Base-by-base conservation (phyloP, 2,329 filamentous ascomycete genomes). In the Biscogniauxia mediterranea region DNA sequence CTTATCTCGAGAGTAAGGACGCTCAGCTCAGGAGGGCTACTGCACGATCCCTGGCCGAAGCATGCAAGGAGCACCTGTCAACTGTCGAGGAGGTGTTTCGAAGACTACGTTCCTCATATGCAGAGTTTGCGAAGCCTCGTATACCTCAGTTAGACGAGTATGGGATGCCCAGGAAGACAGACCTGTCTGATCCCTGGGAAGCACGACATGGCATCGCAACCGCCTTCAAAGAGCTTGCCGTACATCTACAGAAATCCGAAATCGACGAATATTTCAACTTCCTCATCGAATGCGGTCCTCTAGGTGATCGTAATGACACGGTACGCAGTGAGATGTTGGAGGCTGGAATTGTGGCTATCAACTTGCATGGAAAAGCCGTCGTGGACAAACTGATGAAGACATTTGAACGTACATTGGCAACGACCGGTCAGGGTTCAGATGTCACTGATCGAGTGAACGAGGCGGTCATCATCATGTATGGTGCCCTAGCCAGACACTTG, bases 381-480 rank as follows among this genome's bases (percentile, higher is more conserved):
- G 88, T 99, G 3, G 93, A 98, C 71, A 87, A 89, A 66, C 80
- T 99, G 58, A 99, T 99, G 93, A 86, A 89, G 70, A 88, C 94
- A 15, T 96, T 98, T 71, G 95, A 99, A 75, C 84, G 83, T 23
- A 93, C 92, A 0, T 81, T 99, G n/a, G 93, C 94, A 72, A 88
- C 87, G 2, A 90, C 93, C 2, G 92, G 95, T 74, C 91, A 90
- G 73, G 89, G 88, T 60, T 93, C 89, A 0, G 87, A 93, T 67
- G 86, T 89, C 58, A 89, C 91, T 19, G 96, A 99, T 75, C 86
- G 92, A 62, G 90, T 98, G 65, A 97, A 97, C 69, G 95, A 99
- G 77, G 95, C 96, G 19, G 93, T 99, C 57, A 93, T 99, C 68
- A 95, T 99, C 69, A 89, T 99, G 74, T 99, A 99, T 70, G 95